Percentiles rank a stretch among this genome's conserved stretches.
Conservation (phyloP, 1,139 yeast species). For the Suhomyces terraborum region DNA sequence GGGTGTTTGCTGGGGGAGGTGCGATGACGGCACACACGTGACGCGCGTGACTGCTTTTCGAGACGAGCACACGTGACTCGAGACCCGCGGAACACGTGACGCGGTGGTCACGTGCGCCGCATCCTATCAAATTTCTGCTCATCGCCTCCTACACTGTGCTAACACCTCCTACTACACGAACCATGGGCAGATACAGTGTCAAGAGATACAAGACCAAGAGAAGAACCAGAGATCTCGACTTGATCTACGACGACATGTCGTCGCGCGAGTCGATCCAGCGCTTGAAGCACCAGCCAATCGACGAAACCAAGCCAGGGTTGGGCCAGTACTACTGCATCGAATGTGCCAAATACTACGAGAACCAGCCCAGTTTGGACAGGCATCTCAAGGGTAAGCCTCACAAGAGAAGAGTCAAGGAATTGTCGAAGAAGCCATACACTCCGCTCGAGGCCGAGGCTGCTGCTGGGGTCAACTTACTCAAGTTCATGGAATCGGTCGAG, state of each 20-base stretch:
- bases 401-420: slow-evolving; percentile 78
- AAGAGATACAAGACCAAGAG: slow-evolving; percentile 75
- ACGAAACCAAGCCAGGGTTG: slow-evolving; percentile 88
- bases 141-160: not conserved
- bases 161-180: not conserved
- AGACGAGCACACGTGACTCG: not conserved
- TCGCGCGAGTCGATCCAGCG: slow-evolving; percentile 60
- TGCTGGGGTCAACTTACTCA: slow-evolving; percentile 70
- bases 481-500: slow-evolving; percentile 64
- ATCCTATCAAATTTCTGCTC: slow-evolving; percentile 6
- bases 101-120: slow-evolving; percentile 3
- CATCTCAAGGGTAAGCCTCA: slow-evolving; percentile 80
- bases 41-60: slow-evolving; percentile 15
- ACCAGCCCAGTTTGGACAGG: slow-evolving; percentile 67
- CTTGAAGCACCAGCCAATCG: slow-evolving; percentile 78
- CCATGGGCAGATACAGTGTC: slow-evolving; percentile 86
- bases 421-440: slow-evolving; percentile 80
- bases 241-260: slow-evolving; percentile 74
- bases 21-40: slow-evolving; percentile 6
- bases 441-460: slow-evolving; percentile 91
- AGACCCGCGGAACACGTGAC: not conserved
- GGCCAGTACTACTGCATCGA: slow-evolving; percentile 95
- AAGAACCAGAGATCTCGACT: slow-evolving; percentile 83
- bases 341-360: slow-evolving; percentile 90
- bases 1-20: slow-evolving; percentile 2